Evolutionary conservation across 2,329 filamentous ascomycete species (phyloP), one percentile per base, ranked within the genome.

Genomic region (Penicillium italicum): DNA sequence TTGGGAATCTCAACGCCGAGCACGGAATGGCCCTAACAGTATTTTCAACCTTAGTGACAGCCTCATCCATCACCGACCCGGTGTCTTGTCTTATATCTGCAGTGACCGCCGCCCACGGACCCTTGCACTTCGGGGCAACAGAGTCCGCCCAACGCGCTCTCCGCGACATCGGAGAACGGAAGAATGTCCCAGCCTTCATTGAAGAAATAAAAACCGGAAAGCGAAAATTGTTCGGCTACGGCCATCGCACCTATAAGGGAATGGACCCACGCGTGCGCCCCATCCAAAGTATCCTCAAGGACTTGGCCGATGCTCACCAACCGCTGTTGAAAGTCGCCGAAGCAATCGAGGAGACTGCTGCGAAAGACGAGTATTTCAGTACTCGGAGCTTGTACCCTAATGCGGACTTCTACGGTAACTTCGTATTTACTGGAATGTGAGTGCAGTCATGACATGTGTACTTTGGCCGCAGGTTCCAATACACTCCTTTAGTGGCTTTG

Each of bases 1-100:
- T 85, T 3, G 82, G 82, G 62, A 79, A 83, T 51, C 75, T 85
- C 24, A 80, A 83, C 59, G 79, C 80, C 2, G 82, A 85, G 61
- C 82, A 85, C 63, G 83, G 83, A 57, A 80, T 85, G 66, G 83
- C 83, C 60, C 79, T 80, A 63, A 81, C 80, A 2, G 83, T 81
- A 0, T 81, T 82, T 1, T 80, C 82, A 1, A 76, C 82, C 31
- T 70, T 85, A 16, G 80, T 84, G 54, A 80, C 83, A 20, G 81
- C 82, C 8, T 82, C 78, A 53, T 80, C 80, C 0, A 68, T 85
- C 11, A 78, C 83, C 0, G 83, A 85, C 62, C 81, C 82, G 0
- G 67, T 83, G 74, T 71, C 70, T 57, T 82, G 78, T 59, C 74
- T 81, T 18, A 79, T 84, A 12, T 71, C 80, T 1, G 79, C 81